A percentile compares a stretch with the other conserved stretches of the same genome.
These are phyloP conservation scores for Candida tibetensis DNA, from an alignment of 805 yeast genomes.

Conservation along the genomic window DNA sequence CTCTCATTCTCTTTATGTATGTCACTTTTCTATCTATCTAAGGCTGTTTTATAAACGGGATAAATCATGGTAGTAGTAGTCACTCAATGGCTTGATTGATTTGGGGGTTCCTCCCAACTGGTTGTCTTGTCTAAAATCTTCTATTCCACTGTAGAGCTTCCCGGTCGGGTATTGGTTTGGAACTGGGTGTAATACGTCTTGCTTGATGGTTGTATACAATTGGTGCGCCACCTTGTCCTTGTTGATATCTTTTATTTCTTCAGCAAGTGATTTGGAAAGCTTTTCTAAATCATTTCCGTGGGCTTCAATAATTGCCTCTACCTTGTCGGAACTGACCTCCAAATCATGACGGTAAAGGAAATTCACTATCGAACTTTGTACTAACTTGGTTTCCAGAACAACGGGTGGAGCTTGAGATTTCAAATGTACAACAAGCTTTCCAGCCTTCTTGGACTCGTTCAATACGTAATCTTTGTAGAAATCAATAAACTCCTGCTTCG, in stretches of 20 bases:
- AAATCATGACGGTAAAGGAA: conserved; percentile 20
- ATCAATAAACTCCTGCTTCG: conserved; percentile 54
- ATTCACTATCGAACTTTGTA: conserved; percentile 27
- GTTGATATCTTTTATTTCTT: conserved; percentile 24
- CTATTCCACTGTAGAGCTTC: conserved; percentile 40
- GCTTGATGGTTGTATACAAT: conserved; percentile 11
- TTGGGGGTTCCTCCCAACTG: conserved; percentile 59
- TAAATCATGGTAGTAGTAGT: conserved; percentile 23
- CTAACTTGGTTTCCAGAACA: conserved; percentile 16
- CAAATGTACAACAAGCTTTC: conserved; percentile 37
- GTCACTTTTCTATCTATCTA: no score
- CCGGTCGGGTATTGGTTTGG: conserved; percentile 51
- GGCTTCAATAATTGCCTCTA: conserved; percentile 17
- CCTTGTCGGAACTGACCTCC: conserved; percentile 22
- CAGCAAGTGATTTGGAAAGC: conserved; percentile 7
- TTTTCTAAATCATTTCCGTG: conserved; percentile 8
- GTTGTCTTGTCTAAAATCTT: conserved; percentile 54
- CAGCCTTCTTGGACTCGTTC: conserved; percentile 13
- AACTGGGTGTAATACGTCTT: conserved; percentile 22
- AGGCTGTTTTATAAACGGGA: conserved; percentile 17
- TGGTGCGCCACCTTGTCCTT: conserved; percentile 17
- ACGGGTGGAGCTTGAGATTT: conserved; percentile 46
- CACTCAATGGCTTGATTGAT: conserved; percentile 39
- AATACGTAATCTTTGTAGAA: conserved; percentile 49
- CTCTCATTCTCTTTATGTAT: no score